Percentiles rank a stretch among this genome's conserved stretches.
Evolutionary conservation across 768 basidiomycete species (phyloP).

Genomic region (Tylopilus sp.): DNA sequence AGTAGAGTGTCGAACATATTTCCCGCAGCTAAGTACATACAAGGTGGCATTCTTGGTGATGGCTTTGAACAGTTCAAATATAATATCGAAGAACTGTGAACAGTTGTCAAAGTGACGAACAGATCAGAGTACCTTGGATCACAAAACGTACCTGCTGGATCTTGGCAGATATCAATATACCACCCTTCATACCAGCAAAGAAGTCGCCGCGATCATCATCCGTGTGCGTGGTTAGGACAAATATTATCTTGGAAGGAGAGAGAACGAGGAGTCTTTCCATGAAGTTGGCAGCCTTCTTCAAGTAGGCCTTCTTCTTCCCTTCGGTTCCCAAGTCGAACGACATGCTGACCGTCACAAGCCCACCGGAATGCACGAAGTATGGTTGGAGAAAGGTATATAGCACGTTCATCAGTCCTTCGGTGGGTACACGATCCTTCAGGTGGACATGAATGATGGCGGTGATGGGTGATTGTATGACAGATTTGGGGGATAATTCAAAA

Average conservation of each 20-base stretch:
- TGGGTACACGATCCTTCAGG: neutral
- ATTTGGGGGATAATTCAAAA: neutral
- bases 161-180: neutral
- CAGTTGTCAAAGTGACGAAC: neutral
- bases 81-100: neutral
- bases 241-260: neutral
- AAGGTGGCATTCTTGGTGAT: neutral
- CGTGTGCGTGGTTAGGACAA: neutral
- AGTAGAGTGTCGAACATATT: no score
- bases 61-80: neutral
- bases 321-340: neutral
- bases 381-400: neutral
- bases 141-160: neutral
- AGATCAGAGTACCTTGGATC: neutral
- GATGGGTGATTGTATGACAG: neutral
- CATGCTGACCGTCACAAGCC: neutral
- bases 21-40: neutral
- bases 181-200: neutral
- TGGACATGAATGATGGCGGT: neutral
- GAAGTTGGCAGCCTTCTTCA: neutral
- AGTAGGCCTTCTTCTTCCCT: neutral
- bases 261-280: neutral
- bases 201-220: neutral
- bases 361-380: neutral
- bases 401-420: neutral